Conservation (phyloP, 1,284 basidiomycete genomes). For the Ceratobasidium sp. region DNA sequence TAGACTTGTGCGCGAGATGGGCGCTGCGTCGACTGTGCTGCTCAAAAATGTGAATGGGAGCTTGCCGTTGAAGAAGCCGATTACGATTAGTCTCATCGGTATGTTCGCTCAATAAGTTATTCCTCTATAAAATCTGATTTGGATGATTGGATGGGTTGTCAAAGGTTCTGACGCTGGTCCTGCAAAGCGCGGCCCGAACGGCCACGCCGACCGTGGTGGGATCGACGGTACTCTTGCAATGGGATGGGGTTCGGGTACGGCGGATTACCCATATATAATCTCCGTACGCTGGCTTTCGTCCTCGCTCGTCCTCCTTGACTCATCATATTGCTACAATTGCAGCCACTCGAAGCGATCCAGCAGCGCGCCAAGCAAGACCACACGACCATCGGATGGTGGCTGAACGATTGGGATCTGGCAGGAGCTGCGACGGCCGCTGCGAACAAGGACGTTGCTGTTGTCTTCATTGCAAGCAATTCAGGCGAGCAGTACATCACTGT, state of each 20-base stretch:
- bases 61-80: conserved; percentile 46
- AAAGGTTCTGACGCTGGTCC: conserved; percentile 56
- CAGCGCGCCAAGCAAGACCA: conserved; percentile 56
- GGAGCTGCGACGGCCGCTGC: conserved; percentile 50
- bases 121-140: not conserved
- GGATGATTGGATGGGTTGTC: not conserved
- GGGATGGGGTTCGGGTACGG: conserved; percentile 62
- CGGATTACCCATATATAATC: conserved; percentile 60
- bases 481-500: conserved; percentile 59
- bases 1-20: conserved; percentile 73
- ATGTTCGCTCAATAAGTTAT: conserved; percentile 38
- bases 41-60: conserved; percentile 75
- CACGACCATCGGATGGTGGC: conserved; percentile 55
- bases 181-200: conserved; percentile 58
- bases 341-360: conserved; percentile 58
- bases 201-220: conserved; percentile 59
- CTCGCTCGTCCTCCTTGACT: conserved; percentile 50
- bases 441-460: conserved; percentile 54
- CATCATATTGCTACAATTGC: not conserved
- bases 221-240: conserved; percentile 58
- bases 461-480: conserved; percentile 56
- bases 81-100: conserved; percentile 46
- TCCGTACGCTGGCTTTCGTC: conserved; percentile 54
- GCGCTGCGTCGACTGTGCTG: conserved; percentile 78
- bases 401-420: conserved; percentile 56